Conservation (phyloP, 2,329 filamentous ascomycete genomes). For the Huntiella omanensis region DNA sequence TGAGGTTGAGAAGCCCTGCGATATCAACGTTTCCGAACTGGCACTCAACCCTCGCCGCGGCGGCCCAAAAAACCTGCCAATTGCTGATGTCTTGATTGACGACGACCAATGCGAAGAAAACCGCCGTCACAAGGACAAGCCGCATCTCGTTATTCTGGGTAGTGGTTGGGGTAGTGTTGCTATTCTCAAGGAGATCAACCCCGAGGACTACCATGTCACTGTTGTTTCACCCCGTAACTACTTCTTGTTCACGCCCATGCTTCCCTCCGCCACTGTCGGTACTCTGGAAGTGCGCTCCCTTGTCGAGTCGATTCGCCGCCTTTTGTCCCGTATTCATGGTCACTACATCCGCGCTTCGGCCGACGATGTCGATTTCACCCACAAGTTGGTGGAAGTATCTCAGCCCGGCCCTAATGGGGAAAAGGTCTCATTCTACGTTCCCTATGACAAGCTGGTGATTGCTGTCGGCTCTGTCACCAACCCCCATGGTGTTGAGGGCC, state of each 20-base stretch:
- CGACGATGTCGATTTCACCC: constrained; percentile 76
- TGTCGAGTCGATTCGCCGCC: constrained; percentile 79
- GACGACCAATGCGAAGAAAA: constrained; percentile 65
- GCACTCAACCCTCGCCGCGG: constrained; percentile 66
- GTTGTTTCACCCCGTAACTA: constrained; percentile 90
- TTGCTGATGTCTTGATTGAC: constrained; percentile 72
- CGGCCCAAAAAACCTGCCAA: constrained; percentile 87
- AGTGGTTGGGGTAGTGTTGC: constrained; percentile 93
- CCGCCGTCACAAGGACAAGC: constrained; percentile 62
- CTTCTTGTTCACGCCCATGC: constrained; percentile 95
- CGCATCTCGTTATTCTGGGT: constrained; percentile 76
- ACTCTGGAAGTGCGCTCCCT: constrained; percentile 80
- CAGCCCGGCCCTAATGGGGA: constrained; percentile 52
- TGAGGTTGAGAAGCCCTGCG: constrained; percentile 43
- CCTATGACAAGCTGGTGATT: constrained; percentile 91
- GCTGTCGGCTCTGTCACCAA: constrained; percentile 87
- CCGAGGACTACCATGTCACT: constrained; percentile 88
- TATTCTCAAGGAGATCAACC: constrained; percentile 71
- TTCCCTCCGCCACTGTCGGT: constrained; percentile 90
- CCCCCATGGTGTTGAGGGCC: constrained; percentile 82
- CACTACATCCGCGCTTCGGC: constrained; percentile 82
- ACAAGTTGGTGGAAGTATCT: constrained; percentile 75
- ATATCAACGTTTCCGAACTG: constrained; percentile 67
- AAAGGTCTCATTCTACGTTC: constrained; percentile 73
- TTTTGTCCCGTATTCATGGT: constrained; percentile 57